Conservation (phyloP, 305 asterid species). For the Rubia tinctorum region DNA sequence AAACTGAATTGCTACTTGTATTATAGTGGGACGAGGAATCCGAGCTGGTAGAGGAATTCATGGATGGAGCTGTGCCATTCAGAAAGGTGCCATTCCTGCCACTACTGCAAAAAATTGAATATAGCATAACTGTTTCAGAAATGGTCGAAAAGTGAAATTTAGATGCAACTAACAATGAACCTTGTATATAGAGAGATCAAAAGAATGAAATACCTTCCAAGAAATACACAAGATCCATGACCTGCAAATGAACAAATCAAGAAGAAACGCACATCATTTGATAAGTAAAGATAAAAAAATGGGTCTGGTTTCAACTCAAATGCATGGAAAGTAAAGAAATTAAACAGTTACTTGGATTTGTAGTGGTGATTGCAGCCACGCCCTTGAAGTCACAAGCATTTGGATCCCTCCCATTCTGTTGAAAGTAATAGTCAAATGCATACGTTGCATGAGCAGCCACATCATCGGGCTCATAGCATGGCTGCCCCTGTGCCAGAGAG, state of each 20-base stretch:
- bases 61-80: conserved; percentile 61
- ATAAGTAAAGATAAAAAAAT: background rate
- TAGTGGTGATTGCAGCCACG: conserved; percentile 77
- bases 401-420: conserved; percentile 53
- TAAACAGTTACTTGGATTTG: conserved; percentile 64
- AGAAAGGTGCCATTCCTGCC: conserved; percentile 43
- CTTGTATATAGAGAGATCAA: background rate
- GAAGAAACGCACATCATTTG: conserved; percentile 2
- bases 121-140: background rate
- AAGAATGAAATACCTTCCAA: conserved; percentile 46
- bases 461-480: conserved; percentile 75
- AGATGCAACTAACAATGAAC: background rate
- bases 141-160: background rate
- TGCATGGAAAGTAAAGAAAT: background rate
- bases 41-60: conserved; percentile 58
- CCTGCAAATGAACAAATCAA: conserved; percentile 40
- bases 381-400: conserved; percentile 80
- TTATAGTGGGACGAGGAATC: conserved; percentile 21
- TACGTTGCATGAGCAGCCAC: conserved; percentile 72
- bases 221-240: conserved; percentile 63
- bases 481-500: conserved; percentile 55
- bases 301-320: background rate
- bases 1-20: conserved; percentile 11
- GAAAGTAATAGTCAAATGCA: conserved; percentile 70
- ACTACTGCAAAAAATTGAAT: conserved; percentile 26